phyloP scores from a whole-genome alignment of 2,329 filamentous ascomycete species.

The Daldinia sp. region DNA sequence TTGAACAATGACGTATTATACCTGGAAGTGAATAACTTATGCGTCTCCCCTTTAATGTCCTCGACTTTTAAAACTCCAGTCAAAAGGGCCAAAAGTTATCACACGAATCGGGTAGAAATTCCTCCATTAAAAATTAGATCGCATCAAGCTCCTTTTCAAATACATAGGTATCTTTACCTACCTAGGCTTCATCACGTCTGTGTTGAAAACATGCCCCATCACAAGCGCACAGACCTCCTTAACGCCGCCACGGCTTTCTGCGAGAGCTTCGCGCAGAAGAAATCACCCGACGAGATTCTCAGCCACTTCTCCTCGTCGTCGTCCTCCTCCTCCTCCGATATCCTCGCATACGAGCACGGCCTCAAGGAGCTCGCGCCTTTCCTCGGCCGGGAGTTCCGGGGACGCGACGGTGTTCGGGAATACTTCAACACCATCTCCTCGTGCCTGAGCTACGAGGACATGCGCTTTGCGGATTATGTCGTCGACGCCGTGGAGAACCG shows the following conservation, averaged over 20 bases:
- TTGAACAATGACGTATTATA: background rate
- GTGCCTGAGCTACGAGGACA: slow-evolving; percentile 49
- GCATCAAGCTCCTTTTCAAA: background rate
- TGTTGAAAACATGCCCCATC: slow-evolving; percentile 37
- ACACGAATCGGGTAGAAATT: background rate
- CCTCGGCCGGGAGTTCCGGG: slow-evolving; percentile 52
- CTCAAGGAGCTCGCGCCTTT: slow-evolving; percentile 52
- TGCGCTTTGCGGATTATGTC: slow-evolving; percentile 49
- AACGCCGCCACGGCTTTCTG: slow-evolving; percentile 52
- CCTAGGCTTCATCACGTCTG: background rate
- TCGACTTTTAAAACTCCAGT: background rate
- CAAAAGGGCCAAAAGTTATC: background rate
- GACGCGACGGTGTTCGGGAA: slow-evolving; percentile 46
- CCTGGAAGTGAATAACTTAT: background rate
- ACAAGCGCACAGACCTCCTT: slow-evolving; percentile 49
- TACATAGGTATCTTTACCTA: background rate
- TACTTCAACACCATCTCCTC: slow-evolving; percentile 49
- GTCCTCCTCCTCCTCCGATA: slow-evolving; percentile 22
- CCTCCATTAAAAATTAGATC: background rate
- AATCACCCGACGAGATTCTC: slow-evolving; percentile 46
- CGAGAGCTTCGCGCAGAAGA: slow-evolving; percentile 49
- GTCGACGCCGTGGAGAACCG: slow-evolving; percentile 46
- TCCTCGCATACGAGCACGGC: slow-evolving; percentile 53
- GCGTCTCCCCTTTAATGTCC: background rate
- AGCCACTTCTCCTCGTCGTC: slow-evolving; percentile 49